Conservation (phyloP, 2,329 filamentous ascomycete genomes). For the Emydomyces testavorans region DNA sequence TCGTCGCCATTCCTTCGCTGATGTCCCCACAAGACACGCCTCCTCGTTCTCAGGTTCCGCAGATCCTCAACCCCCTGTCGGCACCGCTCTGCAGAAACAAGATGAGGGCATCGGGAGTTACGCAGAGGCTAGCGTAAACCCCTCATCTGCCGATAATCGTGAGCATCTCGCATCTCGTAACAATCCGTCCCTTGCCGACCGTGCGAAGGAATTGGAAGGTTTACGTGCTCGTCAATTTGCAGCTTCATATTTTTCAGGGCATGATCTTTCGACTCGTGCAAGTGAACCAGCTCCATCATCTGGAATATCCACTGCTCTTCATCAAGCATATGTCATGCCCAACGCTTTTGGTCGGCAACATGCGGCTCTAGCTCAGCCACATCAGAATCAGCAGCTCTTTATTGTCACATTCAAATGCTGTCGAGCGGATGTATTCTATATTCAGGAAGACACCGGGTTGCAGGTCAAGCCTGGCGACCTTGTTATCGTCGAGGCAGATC, state of each 20-base stretch:
- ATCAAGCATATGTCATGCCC: conserved; percentile 32
- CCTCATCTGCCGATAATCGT: conserved; percentile 33
- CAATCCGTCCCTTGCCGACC: conserved; percentile 24
- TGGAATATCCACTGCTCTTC: conserved; percentile 28
- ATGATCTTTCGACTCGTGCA: conserved; percentile 28
- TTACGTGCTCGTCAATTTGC: conserved; percentile 31
- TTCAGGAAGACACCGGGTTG: conserved; percentile 87
- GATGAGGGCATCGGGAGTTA: conserved; percentile 30
- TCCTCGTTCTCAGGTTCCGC: conserved; percentile 32
- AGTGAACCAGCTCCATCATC: conserved; percentile 25
- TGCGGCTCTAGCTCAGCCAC: conserved; percentile 27
- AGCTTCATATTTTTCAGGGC: conserved; percentile 36
- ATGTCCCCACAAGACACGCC: conserved; percentile 38
- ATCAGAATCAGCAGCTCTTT: conserved; percentile 48
- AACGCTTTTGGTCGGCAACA: conserved; percentile 31
- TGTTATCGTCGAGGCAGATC: conserved; percentile 94
- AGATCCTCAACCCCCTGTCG: conserved; percentile 22
- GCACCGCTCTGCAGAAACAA: conserved; percentile 24
- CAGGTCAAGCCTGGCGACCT: conserved; percentile 83
- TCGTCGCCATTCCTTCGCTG: conserved; percentile 42
- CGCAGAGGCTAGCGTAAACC: conserved; percentile 27
- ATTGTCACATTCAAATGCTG: conserved; percentile 96
- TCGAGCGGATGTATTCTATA: conserved; percentile 90
- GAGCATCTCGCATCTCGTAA: conserved; percentile 32
- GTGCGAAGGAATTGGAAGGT: conserved; percentile 28